Conservation (phyloP, 495 filamentous ascomycete genomes). For the Jackrogersella minutella region DNA sequence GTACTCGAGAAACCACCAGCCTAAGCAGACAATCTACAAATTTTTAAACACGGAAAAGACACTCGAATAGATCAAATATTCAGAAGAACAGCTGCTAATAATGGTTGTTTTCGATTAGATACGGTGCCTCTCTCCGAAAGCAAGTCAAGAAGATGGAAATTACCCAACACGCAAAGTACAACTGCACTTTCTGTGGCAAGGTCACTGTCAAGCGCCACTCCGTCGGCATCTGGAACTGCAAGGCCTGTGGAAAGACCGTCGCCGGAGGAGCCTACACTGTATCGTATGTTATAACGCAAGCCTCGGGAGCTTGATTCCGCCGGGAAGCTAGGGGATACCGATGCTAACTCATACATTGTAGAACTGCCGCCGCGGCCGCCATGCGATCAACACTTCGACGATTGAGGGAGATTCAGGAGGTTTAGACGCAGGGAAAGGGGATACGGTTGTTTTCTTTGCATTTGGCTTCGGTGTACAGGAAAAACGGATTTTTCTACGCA, state of each 20-base stretch:
- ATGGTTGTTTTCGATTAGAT: slow-evolving; percentile 57
- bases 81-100: slow-evolving; percentile 2
- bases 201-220: slow-evolving; percentile 88
- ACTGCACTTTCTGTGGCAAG: slow-evolving; percentile 92
- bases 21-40: background rate
- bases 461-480: slow-evolving; percentile 43
- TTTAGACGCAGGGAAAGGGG: slow-evolving; percentile 61
- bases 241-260: slow-evolving; percentile 89
- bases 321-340: background rate
- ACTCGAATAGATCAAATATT: background rate
- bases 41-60: background rate
- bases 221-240: slow-evolving; percentile 97
- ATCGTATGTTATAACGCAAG: slow-evolving; percentile 71
- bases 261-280: slow-evolving; percentile 97
- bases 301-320: background rate
- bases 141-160: slow-evolving; percentile 99
- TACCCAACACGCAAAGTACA: slow-evolving; percentile 93
- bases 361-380: slow-evolving; percentile 93
- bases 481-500: slow-evolving; percentile 42
- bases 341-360: slow-evolving; percentile 52
- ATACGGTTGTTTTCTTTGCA: slow-evolving; percentile 36
- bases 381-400: slow-evolving; percentile 97
- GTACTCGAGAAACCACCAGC: background rate
- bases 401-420: slow-evolving; percentile 97
- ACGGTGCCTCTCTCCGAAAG: slow-evolving; percentile 99